Base-by-base conservation (phyloP, 257 asterid species). In the Ilex asprella region DNA sequence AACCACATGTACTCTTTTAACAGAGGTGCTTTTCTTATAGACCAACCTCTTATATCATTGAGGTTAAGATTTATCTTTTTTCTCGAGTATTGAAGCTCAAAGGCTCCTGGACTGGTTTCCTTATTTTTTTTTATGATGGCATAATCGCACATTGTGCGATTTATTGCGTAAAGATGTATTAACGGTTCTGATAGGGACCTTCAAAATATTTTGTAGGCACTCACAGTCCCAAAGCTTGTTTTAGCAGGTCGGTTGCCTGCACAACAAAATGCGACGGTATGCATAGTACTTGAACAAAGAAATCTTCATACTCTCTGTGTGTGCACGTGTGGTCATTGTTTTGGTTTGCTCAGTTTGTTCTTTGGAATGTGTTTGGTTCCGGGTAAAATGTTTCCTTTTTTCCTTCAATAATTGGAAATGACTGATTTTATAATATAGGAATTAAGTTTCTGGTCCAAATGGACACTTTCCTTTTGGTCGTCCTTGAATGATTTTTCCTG, bases 231-330 rank as follows among this genome's bases (percentile, higher is more conserved):
- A 56, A 92, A 92, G 81, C 99, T 92, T 81, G 93, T 89, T 72
- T 82, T 92, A 79, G 97, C 99, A 43, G 97, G 99, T 71, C 91
- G 95, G 65, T 73, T 92, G 76, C 97, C 99, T 55, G 94, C 97
- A 13, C 99, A 92, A 74, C 97, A 92, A 77, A 92, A 92, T 75
- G 99, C 99, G 60, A 84, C 86, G 31, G 99, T 92, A 82, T 76
- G 82, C 35, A 5, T 54, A 54, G 29, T 53, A 46, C 3, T 12
- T 14, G 15, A 46, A 46, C 4, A 2, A 46, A 2, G n/a, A 46
- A 10, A 46, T 46, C 10, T 46, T 4, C n/a, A 10, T 10, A 1
- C 52, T 5, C n/a, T 46, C 15, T 12, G 3, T 46, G 15, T 46
- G 14, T 46, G 41, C 41, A 4, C 2, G 41, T 35, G 41, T 4